Evolutionary conservation across 2,329 filamentous ascomycete genomes (phyloP).

Genomic region (Botryosphaeria agaves): DNA sequence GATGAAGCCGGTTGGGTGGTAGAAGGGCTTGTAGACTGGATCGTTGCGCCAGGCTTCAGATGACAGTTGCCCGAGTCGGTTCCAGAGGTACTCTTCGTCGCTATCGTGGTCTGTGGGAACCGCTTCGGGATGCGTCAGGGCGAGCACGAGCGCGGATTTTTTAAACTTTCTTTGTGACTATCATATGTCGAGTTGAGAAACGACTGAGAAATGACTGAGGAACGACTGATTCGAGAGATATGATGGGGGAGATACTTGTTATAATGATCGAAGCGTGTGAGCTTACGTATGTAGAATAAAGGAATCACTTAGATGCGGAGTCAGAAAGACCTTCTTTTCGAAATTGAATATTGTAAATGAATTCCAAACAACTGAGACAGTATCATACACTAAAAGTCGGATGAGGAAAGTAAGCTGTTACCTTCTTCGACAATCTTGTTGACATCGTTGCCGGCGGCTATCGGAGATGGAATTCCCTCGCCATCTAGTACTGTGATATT

Average conservation of each 20-base stretch:
- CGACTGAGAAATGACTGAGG: too few relatives aligned
- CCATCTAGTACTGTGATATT: constrained; percentile 32
- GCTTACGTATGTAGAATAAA: too few relatives aligned
- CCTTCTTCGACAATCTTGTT: constrained; percentile 31
- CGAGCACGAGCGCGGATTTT: constrained; percentile 6
- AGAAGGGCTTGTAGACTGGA: constrained; percentile 23
- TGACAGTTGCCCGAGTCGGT: constrained; percentile 15
- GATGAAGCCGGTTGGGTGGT: constrained; percentile 30
- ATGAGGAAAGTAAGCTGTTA: constrained; percentile 6
- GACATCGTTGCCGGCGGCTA: constrained; percentile 33
- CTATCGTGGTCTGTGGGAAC: constrained; percentile 10
- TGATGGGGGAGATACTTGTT: too few relatives aligned
- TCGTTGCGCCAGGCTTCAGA: constrained; percentile 26
- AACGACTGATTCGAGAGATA: too few relatives aligned
- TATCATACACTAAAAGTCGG: too few relatives aligned
- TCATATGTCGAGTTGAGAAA: constrained; percentile 3
- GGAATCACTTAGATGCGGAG: too few relatives aligned
- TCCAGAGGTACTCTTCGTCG: constrained; percentile 18
- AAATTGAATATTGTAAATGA: too few relatives aligned
- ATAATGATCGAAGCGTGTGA: too few relatives aligned
- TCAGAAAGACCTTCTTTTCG: too few relatives aligned
- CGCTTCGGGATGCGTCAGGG: too few relatives aligned
- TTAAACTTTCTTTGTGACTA: constrained; percentile 3
- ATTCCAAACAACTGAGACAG: too few relatives aligned
- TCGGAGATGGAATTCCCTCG: constrained; percentile 26